Base-by-base conservation (phyloP, 2,329 filamentous ascomycete genomes). In the Fusarium virguliforme region DNA sequence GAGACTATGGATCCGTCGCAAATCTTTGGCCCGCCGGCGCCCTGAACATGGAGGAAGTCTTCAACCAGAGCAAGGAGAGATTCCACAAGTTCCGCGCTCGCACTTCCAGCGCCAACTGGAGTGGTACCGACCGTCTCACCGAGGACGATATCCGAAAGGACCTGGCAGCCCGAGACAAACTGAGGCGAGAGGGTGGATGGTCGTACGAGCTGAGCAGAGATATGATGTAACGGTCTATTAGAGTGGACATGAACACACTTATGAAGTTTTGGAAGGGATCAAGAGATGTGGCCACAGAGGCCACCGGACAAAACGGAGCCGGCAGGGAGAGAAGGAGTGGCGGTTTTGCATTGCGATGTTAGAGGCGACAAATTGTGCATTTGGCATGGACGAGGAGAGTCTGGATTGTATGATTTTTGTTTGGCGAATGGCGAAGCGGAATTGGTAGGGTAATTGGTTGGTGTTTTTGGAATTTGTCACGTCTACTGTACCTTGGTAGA, bases 41-140 rank as follows among this genome's bases (percentile, higher is more conserved):
- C 94, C 86, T 99, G 71, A 94, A 94, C 77, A 96, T 99, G 91
- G 97, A 99, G 77, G 95, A 98, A 79, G 94, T 98, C 34, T 99
- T 99, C 82, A 92, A 88, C 81, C 94, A 94, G 80, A 95, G 92
- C 81, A 94, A 94, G 80, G 94, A 95, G 62, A 86, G 92, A 71
- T 90, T 93, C 80, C 93, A 93, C 84, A 93, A 94, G 78, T 98
- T 98, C 86, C 90, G 97, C 18, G 91, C 93, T 57, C 89, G 96
- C 62, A 98, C 95, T 6, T 97, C 94, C 74, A 97, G 94, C 81
- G 97, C 97, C 37, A 97, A 97, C 83, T 99, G 96, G 96, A 91
- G 89, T 77, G 88, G 93, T 60, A 86, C 91, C 4, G 97, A 99
- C 74, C 83, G 86, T 59, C 85, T 99, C 74, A 98, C 95, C 0